Conservation (phyloP, 192 early-diverging fungal species). For the Phycomyces nitens region DNA sequence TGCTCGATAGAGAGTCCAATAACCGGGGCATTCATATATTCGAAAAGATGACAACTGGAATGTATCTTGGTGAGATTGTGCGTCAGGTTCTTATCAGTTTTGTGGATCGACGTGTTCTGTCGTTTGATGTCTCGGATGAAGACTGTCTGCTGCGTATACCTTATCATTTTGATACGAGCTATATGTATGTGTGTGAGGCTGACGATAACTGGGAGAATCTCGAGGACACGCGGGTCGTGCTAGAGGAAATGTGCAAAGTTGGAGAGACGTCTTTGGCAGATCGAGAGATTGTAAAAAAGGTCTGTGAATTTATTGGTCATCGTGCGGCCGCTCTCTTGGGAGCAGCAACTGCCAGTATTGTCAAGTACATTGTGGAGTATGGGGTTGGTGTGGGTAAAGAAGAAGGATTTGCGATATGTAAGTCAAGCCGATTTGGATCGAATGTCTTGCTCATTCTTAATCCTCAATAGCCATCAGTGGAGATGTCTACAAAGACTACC, state of each 20-base stretch:
- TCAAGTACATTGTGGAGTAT: conserved; percentile 32
- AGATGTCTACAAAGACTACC: conserved; percentile 38
- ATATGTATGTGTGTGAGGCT: conserved; percentile 68
- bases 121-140: conserved; percentile 33
- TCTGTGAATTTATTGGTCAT: conserved; percentile 72
- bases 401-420: conserved; percentile 36
- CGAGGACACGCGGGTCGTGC: conserved; percentile 55
- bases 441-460: too few species aligned
- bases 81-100: conserved; percentile 75
- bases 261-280: conserved; percentile 67
- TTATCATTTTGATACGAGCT: conserved; percentile 70
- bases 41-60: conserved; percentile 91
- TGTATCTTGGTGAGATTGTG: conserved; percentile 87
- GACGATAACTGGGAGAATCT: conserved; percentile 67
- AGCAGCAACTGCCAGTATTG: conserved; percentile 52
- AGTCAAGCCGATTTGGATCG: conserved; percentile 12
- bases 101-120: conserved; percentile 69
- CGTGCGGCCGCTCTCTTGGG: conserved; percentile 70
- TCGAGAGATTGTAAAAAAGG: conserved; percentile 74
- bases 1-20: conserved; percentile 73
- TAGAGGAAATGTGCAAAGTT: conserved; percentile 68
- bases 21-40: conserved; percentile 79
- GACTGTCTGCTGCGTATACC: conserved; percentile 54
- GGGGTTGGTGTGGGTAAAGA: conserved; percentile 23
- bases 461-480: conserved; percentile 31